These are phyloP conservation scores for Heritiera fomes DNA, from an alignment of 345 rosid species.

Conservation along the genomic window DNA sequence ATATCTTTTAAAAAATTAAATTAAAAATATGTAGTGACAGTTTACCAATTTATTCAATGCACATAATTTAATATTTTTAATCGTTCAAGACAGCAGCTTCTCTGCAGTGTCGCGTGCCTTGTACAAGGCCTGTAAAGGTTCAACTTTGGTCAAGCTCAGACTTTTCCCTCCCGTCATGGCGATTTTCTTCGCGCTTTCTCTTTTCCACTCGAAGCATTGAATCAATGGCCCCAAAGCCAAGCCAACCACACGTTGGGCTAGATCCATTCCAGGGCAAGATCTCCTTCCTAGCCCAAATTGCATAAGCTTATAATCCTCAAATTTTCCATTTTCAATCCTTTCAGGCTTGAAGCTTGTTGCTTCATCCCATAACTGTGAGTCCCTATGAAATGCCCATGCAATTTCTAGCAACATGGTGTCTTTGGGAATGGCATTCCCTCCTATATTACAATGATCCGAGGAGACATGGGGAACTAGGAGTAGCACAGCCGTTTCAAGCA, in stretches of 20 bases:
- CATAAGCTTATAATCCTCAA: background rate
- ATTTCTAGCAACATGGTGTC: slow-evolving; percentile 17
- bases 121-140: slow-evolving; percentile 38
- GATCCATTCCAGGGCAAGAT: slow-evolving; percentile 17
- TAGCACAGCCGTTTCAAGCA: slow-evolving; percentile 18
- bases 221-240: slow-evolving; percentile 31
- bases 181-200: slow-evolving; percentile 27
- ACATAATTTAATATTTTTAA: too few relatives aligned
- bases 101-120: slow-evolving; percentile 26
- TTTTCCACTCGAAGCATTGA: slow-evolving; percentile 58
- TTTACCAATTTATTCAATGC: too few relatives aligned
- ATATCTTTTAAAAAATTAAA: too few relatives aligned
- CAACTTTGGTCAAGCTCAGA: slow-evolving; percentile 37
- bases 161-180: slow-evolving; percentile 43
- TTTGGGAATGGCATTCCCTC: slow-evolving; percentile 20
- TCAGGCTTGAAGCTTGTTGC: slow-evolving; percentile 29
- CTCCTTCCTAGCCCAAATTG: slow-evolving; percentile 28
- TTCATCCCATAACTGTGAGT: slow-evolving; percentile 31
- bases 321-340: slow-evolving; percentile 20
- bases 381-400: slow-evolving; percentile 28
- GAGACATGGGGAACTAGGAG: slow-evolving; percentile 23
- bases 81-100: background rate
- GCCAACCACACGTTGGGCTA: slow-evolving; percentile 14
- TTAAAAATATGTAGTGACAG: too few relatives aligned
- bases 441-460: slow-evolving; percentile 10